Base-by-base conservation (phyloP, 2,329 filamentous ascomycete species). In the Ophiostoma angusticollis region DNA sequence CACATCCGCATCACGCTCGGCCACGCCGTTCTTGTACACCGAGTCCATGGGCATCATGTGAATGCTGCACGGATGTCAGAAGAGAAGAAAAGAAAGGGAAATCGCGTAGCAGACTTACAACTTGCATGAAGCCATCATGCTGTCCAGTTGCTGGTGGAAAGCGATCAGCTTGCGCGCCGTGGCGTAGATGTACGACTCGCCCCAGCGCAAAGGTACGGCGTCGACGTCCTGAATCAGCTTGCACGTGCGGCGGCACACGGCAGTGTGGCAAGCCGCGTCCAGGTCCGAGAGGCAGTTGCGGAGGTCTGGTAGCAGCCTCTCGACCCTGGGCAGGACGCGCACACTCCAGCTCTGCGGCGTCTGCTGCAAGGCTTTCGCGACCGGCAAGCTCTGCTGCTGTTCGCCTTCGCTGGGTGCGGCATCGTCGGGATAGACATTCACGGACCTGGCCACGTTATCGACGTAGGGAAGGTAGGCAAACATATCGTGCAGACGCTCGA, bases 81-180 rank as follows among this genome's bases (percentile, higher is more conserved):
- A 17, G 12, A 23, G 19, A 17, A 25, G 12, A 35, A 24, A 25
- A 16, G 9, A 5, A 4, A 35, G 22, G n/a, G 14, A 11, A 2
- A 17, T 3, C n/a, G 6, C 5, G 18, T 2, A 23, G 18, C 7
- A 23, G 6, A 32, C 39, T 14, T 24, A 40, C 39, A 24, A 41
- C 18, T 41, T 41, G 39, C 39, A 41, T 6, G 34, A 16, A 9
- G 28, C 28, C 39, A 41, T 33, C 18, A 33, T 23, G 7, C n/a
- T 17, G 19, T 37, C 34, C 2, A 41, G 18, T 9, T 33, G 29
- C n/a, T 16, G 17, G 13, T 30, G 18, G 19, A 12, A 37, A 4
- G 3, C 6, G 30, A 9, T 2, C n/a, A 41, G 18, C 29, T 14
- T 37, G 9, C 24, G 29, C 11, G 14, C 34, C 6, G 18, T 29